Evolutionary conservation across 768 basidiomycete genomes (phyloP), one percentile per base, ranked within the genome.

Genomic region (Mycena rosella): DNA sequence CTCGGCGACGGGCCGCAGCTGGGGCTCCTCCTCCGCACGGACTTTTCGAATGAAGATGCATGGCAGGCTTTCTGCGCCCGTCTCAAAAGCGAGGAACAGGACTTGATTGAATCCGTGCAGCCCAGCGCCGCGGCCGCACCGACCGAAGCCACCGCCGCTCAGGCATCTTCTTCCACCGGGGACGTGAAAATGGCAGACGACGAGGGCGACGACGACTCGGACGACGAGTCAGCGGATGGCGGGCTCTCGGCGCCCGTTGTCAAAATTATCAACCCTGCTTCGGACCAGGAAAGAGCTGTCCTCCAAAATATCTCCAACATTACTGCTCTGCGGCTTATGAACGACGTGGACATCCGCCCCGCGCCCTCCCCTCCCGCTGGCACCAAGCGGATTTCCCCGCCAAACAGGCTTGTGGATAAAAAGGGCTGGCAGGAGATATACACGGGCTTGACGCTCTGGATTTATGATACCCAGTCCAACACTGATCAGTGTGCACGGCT

Each of bases 371-470:
- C 77, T 9, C 85, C 86, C 34, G 64, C 79, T 2, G 87, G 83
- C 29, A 76, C 79, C 29, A 84, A 80, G 54, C 86, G 83, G 49
- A 77, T 86, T 60, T 77, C 79, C 15, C 83, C 87, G 15, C 82
- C 82, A 24, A 88, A 90, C 74, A 83, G 86, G 47, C 83, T 94
- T 20, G 83, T 90, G 34, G 91, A 91, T 74, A 78, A 81, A 55
- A 80, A 81, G 29, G 89, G 90, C 3, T 88, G 87, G 86, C 93
- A 94, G 77, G 93, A 94, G 76, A 82, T 88, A 18, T 95, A 94
- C 74, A 74, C 75, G 4, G 93, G 93, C 14, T 85, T 87, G 71
- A 85, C 82, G 34, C 71, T 94, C 26, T 94, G 93, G 93, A 84
- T 94, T 57, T 95, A 93, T 73, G 93, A 94, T 73, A 72, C 81